These are phyloP conservation scores for Penicillium malachiteum DNA, from an alignment of 495 filamentous ascomycete genomes.

Conservation along the genomic window DNA sequence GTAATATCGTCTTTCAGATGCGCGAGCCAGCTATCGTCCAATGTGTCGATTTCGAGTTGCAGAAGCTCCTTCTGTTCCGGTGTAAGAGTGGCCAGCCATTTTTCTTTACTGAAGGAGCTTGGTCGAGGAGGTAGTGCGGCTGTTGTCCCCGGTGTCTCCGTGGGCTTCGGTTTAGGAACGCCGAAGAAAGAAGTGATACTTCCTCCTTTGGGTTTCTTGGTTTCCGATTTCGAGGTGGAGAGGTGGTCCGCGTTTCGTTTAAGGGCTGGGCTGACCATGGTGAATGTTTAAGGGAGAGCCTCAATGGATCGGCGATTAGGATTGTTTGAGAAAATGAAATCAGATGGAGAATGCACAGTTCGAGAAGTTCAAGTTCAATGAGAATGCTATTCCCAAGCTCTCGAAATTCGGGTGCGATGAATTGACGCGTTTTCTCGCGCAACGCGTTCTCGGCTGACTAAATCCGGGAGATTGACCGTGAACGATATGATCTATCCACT, in stretches of 20 bases:
- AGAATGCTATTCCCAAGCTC: too few relatives aligned
- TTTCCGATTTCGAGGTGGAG: conserved; percentile 20
- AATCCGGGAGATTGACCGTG: too few relatives aligned
- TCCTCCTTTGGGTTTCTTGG: conserved; percentile 67
- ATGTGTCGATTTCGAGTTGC: conserved; percentile 83
- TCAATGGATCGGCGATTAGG: neutral
- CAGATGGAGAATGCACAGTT: too few relatives aligned
- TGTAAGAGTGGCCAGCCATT: conserved; percentile 78
- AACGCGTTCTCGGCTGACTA: too few relatives aligned
- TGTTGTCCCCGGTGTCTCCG: conserved; percentile 41
- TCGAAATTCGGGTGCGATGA: too few relatives aligned
- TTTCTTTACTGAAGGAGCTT: conserved; percentile 77
- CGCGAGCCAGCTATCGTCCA: conserved; percentile 87
- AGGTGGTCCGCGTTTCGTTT: conserved; percentile 41
- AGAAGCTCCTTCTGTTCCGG: conserved; percentile 79
- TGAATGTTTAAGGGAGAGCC: conserved; percentile 5
- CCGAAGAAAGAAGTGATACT: conserved; percentile 69
- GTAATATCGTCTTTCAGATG: conserved; percentile 81
- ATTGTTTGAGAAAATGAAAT: conserved; percentile 1
- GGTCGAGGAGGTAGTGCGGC: conserved; percentile 23
- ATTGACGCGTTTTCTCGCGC: too few relatives aligned
- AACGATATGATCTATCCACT: too few relatives aligned
- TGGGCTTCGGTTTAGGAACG: conserved; percentile 42
- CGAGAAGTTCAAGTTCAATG: too few relatives aligned
- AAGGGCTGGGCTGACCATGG: conserved; percentile 31